Evolutionary conservation across 1,284 basidiomycete species (phyloP).

Genomic region (Sporisorium exsertum): DNA sequence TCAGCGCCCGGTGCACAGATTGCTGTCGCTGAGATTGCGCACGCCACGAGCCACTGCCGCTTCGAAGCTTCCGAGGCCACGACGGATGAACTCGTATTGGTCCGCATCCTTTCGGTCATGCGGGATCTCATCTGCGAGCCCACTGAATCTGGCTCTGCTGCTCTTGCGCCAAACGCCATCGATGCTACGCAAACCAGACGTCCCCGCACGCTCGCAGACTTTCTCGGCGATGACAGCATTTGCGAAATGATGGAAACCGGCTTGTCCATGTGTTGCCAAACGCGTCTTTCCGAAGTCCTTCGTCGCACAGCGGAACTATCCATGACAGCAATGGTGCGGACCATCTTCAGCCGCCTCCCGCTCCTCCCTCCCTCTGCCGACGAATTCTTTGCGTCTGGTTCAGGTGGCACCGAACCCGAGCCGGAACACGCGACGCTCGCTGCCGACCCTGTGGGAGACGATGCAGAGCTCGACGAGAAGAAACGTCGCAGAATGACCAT

Average conservation of each 20-base stretch:
- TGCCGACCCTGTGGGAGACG: slow-evolving; percentile 54
- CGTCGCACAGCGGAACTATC: slow-evolving; percentile 93
- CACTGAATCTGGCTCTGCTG: slow-evolving; percentile 5
- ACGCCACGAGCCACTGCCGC: slow-evolving; percentile 92
- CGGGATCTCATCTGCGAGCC: slow-evolving; percentile 80
- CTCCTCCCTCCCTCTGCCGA: slow-evolving; percentile 70
- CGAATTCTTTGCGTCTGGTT: slow-evolving; percentile 54
- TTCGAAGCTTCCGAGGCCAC: slow-evolving; percentile 93
- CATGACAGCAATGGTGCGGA: slow-evolving; percentile 87
- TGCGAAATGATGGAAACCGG: slow-evolving; percentile 99
- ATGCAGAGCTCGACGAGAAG: slow-evolving; percentile 51
- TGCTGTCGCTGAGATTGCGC: slow-evolving; percentile 85
- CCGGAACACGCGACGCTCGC: slow-evolving; percentile 62
- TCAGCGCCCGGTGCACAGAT: slow-evolving; percentile 66
- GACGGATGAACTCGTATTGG: slow-evolving; percentile 88
- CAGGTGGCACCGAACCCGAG: slow-evolving; percentile 50
- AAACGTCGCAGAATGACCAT: slow-evolving; percentile 66
- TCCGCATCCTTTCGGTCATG: slow-evolving; percentile 91
- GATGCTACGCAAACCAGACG: slow-evolving; percentile 4
- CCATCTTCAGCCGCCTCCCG: slow-evolving; percentile 82
- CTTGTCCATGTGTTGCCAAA: slow-evolving; percentile 95
- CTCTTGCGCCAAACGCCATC: neutral
- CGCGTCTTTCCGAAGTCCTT: slow-evolving; percentile 88
- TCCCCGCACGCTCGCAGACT: slow-evolving; percentile 50
- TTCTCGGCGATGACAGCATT: slow-evolving; percentile 83